Evolutionary conservation across 495 filamentous ascomycete genomes (phyloP).

Genomic region (Lasiosphaeria miniovina): DNA sequence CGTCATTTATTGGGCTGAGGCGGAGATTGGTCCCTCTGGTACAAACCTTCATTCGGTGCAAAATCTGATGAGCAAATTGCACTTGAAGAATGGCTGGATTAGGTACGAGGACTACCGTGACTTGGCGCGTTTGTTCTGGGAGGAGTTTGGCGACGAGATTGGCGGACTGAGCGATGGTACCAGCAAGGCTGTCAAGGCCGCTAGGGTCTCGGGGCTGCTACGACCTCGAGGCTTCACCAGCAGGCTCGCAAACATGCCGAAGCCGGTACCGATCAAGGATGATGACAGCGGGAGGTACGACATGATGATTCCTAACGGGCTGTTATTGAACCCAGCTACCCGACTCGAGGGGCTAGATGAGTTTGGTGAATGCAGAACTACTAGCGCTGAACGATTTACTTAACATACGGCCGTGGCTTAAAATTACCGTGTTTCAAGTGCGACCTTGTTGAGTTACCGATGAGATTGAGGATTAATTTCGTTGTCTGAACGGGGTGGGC

Average conservation of each 20-base stretch:
- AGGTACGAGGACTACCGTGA: slow-evolving; percentile 35
- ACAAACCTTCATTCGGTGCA: slow-evolving; percentile 39
- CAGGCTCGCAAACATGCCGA: slow-evolving; percentile 35
- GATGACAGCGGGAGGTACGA: slow-evolving; percentile 40
- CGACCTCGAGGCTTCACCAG: slow-evolving; percentile 38
- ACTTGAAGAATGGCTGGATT: slow-evolving; percentile 37
- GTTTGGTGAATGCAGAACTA: neutral
- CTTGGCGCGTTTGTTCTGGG: slow-evolving; percentile 37
- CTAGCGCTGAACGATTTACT: no score
- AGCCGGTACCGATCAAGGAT: slow-evolving; percentile 36
- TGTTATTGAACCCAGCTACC: slow-evolving; percentile 35
- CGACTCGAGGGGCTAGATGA: slow-evolving; percentile 24
- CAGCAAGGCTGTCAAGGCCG: slow-evolving; percentile 33
- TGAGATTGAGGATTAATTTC: no score
- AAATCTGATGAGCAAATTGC: slow-evolving; percentile 32
- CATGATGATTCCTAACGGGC: slow-evolving; percentile 38
- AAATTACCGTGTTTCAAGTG: no score
- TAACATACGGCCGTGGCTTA: no score
- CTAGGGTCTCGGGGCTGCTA: slow-evolving; percentile 38
- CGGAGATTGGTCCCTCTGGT: slow-evolving; percentile 39
- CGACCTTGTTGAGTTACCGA: no score
- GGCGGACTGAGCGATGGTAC: slow-evolving; percentile 31
- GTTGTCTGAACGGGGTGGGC: no score
- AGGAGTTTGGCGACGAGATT: slow-evolving; percentile 29
- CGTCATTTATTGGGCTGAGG: slow-evolving; percentile 45